Conservation (phyloP, 148 eudicot genomes). For the Rhododendron mucronatum region DNA sequence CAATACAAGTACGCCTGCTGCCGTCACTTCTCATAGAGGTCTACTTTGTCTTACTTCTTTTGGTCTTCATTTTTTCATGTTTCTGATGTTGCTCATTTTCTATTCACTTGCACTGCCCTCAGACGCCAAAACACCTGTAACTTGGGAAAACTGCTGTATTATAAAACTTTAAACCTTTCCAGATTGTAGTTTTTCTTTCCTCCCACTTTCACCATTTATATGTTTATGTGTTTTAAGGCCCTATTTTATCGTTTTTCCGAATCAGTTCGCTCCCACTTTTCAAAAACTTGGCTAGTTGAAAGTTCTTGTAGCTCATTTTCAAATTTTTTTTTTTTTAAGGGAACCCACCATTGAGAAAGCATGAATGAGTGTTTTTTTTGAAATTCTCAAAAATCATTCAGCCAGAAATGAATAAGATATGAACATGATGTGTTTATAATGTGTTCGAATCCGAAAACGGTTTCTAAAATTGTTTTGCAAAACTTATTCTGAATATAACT, state of each 20-base stretch:
- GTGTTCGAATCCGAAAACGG: background rate
- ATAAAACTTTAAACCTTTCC: background rate
- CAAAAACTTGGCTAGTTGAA: background rate
- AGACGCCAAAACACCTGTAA: background rate
- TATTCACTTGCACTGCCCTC: background rate
- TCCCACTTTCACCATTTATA: background rate
- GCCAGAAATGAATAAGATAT: background rate
- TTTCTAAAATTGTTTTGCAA: background rate
- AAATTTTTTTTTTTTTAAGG: background rate
- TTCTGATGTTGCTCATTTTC: background rate
- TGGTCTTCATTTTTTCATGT: background rate
- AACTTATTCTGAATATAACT: background rate
- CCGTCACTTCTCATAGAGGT: conserved; percentile 35
- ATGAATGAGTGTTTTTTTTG: background rate
- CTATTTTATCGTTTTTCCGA: background rate
- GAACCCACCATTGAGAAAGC: background rate
- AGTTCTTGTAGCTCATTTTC: background rate
- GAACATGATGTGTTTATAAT: background rate
- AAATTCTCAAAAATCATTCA: background rate
- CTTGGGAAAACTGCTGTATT: background rate
- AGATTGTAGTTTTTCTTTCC: background rate
- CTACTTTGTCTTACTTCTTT: background rate
- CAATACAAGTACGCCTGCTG: conserved; percentile 19
- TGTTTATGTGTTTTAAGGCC: background rate
- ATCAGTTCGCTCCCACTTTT: background rate